Base-by-base conservation (phyloP, 768 basidiomycete species). In the Trametes cinnabarina region DNA sequence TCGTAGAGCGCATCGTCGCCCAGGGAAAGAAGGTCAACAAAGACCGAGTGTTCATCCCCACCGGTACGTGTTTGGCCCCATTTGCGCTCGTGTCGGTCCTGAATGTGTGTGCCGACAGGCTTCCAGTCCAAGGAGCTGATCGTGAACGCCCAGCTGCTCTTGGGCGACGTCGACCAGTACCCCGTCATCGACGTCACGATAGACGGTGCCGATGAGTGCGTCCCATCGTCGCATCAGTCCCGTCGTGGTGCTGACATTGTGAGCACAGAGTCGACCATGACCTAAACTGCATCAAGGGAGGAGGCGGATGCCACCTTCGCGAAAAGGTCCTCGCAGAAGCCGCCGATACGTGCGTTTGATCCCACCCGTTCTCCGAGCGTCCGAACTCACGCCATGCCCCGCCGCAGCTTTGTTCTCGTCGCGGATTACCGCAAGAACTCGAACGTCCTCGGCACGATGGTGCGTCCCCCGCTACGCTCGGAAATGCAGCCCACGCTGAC, bases 321-420 rank as follows among this genome's bases (percentile, higher is more conserved):
- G 97, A 99, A 75, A 99, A 99, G 72, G 94, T 99, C 7, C 82
- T 99, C 14, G 97, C 97, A 1, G 97, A 99, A 71, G 95, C 94
- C 30, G 97, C 97, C 11, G 81, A 82, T 60, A 93, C 89, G 84
- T 92, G 55, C 57, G 85, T 76, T 10, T 22, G n/a, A 11, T 22
- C 14, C 25, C 8, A 14, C 41, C 9, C 25, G 22, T 22, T 37
- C n/a, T 28, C 39, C 51, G 41, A 39, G 48, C 20, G 60, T 40
- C 15, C 37, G 26, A 12, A 28, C 32, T 55, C 14, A 57, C 52
- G 10, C 51, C 41, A 9, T n/a, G 39, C 20, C n/a, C 26, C 11
- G 15, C 25, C 32, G 35, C 64, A 92, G 89, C 35, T 96, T 94
- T 75, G 80, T 94, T 68, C 78, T 94, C 35, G 92, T 99, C 39